Evolutionary conservation across 495 filamentous ascomycete species (phyloP), one percentile per base, ranked within the genome.

Genomic region (Aspergillus homomorphus): DNA sequence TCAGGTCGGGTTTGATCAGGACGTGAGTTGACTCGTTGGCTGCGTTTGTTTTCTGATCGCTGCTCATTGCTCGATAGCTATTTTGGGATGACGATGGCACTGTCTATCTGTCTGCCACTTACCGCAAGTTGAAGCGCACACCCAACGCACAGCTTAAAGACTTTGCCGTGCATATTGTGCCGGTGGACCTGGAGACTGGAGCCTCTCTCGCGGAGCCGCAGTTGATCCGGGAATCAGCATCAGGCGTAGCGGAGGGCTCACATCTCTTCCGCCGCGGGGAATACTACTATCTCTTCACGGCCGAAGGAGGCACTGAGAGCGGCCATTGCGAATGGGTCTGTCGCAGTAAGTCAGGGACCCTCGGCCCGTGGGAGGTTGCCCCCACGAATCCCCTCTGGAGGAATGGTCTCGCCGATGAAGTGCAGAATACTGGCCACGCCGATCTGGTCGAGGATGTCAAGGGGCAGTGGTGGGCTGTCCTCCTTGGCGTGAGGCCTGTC

Each of bases 261-360:
- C 87, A 88, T 54, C 72, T 89, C 30, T 87, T 86, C 67, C 80
- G 80, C 53, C 82, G 84, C 21, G 83, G 83, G 52, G 81, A 75
- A 0, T 88, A 81, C 67, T 88, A 87, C 64, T 90, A 89, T 60
- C 76, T 90, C 30, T 76, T 90, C 54, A 84, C 83, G 7, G 85
- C 85, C 0, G 86, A 89, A 73, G 85, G 84, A 0, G 86, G 86
- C 18, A 88, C 86, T 0, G 65, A 84, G 15, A 71, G 77, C 74
- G 61, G 82, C 63, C 49, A 85, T 82, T 70, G 80, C 71, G 73
- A 76, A 61, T 77, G 73, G 72, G 73, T 77, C 0, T 63, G 60
- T 62, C 71, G 73, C 18, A 73, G 70, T 51, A 63, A 66, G 28
- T 49, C 23, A 65, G 78, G 51, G 69, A 84, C 51, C 62, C 65